These are phyloP conservation scores for Pueraria montana DNA, from an alignment of 306 rosid genomes.

Conservation along the genomic window DNA sequence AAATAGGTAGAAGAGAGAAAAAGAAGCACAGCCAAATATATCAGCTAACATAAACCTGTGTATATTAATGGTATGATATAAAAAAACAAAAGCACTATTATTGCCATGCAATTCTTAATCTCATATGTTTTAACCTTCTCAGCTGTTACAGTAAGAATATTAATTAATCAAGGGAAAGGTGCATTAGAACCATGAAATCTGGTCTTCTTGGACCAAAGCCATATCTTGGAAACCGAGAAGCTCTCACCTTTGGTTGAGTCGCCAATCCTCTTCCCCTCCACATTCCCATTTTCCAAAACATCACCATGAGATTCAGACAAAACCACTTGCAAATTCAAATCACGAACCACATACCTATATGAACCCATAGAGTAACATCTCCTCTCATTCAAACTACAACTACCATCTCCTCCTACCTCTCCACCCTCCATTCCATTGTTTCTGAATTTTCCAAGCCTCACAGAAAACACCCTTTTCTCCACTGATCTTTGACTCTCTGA, in stretches of 20 bases:
- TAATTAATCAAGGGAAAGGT: slow-evolving; percentile 48
- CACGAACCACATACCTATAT: slow-evolving; percentile 74
- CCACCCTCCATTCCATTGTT: slow-evolving; percentile 47
- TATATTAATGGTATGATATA: not conserved
- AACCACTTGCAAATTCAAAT: slow-evolving; percentile 71
- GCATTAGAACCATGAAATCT: slow-evolving; percentile 53
- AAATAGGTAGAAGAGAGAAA: too few species aligned
- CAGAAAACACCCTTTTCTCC: slow-evolving; percentile 73
- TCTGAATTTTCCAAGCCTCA: slow-evolving; percentile 86
- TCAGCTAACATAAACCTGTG: not conserved
- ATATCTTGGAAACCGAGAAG: slow-evolving; percentile 92
- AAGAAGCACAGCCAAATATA: not conserved
- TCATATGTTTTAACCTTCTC: not conserved
- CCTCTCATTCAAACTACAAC: slow-evolving; percentile 69
- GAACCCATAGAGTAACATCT: slow-evolving; percentile 97
- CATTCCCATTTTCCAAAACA: slow-evolving; percentile 48
- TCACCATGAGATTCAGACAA: slow-evolving; percentile 38
- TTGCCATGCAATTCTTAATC: slow-evolving; percentile 18
- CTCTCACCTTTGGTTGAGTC: slow-evolving; percentile 70
- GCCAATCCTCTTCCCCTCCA: slow-evolving; percentile 71
- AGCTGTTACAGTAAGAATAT: not conserved
- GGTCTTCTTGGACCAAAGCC: slow-evolving; percentile 86
- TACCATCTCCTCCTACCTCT: slow-evolving; percentile 38
- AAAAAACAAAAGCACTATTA: not conserved
- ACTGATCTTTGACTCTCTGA: slow-evolving; percentile 44